These are phyloP conservation scores for Candida germanica DNA, from an alignment of 805 yeast genomes.

Conservation along the genomic window DNA sequence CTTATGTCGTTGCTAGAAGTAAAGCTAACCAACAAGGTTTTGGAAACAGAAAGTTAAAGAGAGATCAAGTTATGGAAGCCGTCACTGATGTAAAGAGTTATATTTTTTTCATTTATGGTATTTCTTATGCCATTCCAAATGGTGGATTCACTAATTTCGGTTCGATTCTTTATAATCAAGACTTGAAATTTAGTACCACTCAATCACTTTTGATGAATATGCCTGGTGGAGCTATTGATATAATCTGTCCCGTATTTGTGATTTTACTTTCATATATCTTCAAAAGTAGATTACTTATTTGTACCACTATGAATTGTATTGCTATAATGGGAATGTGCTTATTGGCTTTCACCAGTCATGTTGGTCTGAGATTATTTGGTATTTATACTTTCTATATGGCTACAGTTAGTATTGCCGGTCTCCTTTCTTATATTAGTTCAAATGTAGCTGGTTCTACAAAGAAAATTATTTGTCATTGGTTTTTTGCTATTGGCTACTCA, in stretches of 20 bases:
- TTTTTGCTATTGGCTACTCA: conserved; percentile 22
- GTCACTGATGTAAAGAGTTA: conserved; percentile 18
- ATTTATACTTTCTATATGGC: conserved; percentile 25
- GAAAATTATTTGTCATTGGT: conserved; percentile 22
- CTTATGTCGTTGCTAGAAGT: conserved; percentile 29
- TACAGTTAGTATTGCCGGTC: conserved; percentile 25
- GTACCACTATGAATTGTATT: conserved; percentile 19
- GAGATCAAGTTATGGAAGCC: conserved; percentile 33
- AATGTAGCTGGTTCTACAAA: conserved; percentile 25
- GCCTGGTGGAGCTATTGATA: conserved; percentile 36
- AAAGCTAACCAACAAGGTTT: conserved; percentile 36
- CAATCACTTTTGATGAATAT: conserved; percentile 13
- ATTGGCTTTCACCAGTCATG: conserved; percentile 11
- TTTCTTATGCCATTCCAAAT: conserved; percentile 18
- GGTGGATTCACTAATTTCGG: conserved; percentile 36
- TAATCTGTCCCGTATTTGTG: neutral
- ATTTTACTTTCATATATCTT: conserved; percentile 14
- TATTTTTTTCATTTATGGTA: neutral
- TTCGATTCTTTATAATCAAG: conserved; percentile 17
- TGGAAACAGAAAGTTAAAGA: conserved; percentile 33
- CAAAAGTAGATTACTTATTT: conserved; percentile 23
- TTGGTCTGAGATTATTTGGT: conserved; percentile 28
- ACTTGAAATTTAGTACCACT: conserved; percentile 17
- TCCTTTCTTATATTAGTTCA: conserved; percentile 17
- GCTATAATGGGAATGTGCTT: conserved; percentile 15